Base-by-base conservation (phyloP, 164 flowering plant species). In the Warburgia ugandensis region DNA sequence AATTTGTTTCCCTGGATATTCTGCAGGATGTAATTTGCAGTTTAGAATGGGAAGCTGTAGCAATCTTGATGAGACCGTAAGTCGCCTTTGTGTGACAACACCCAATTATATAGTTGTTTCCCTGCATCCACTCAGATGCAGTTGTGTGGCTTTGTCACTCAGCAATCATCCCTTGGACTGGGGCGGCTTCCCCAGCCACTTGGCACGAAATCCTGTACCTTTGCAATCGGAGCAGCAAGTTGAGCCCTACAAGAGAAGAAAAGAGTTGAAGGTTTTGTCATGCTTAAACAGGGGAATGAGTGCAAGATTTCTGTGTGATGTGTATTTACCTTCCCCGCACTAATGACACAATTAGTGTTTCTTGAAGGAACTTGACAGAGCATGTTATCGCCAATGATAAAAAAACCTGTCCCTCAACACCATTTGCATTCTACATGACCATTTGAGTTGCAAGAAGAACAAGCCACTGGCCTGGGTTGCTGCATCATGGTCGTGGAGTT, bases 361-460 rank as follows among this genome's bases (percentile, higher is more conserved):
- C 82, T 77, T 8, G 96, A 87, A 41, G 88, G 94, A 19, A 85
- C 94, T 77, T 85, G 74, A 45, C 96, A 91, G 31, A 91, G 94
- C 95, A 87, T 87, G 68, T 86, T 88, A 57, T 92, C 86, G 10
- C 98, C 98, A 41, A 92, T 70, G 26, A 92, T 78, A 58, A 92
- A 92, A 72, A 87, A 92, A 27, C 95, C 96, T 17, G 98, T 87
- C 29, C 98, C 98, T 26, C 64, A 66, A 55, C 96, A 92, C 96
- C 98, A 92, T 66, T 92, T 81, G 77, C 98, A 88, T 62, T 92
- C 98, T 10, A 92, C 79, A 61, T 73, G 73, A 11, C 98, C 98
- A 17, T 80, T 77, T 28, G 96, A 75, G 59, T 77, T 57, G 63
- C 96, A 87, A 23, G 95, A 71, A 32, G 77, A 59, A 62, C 96